Evolutionary conservation across 2,329 filamentous ascomycete genomes (phyloP), one percentile per base, ranked within the genome.

Genomic region (Aspergillus awamori): DNA sequence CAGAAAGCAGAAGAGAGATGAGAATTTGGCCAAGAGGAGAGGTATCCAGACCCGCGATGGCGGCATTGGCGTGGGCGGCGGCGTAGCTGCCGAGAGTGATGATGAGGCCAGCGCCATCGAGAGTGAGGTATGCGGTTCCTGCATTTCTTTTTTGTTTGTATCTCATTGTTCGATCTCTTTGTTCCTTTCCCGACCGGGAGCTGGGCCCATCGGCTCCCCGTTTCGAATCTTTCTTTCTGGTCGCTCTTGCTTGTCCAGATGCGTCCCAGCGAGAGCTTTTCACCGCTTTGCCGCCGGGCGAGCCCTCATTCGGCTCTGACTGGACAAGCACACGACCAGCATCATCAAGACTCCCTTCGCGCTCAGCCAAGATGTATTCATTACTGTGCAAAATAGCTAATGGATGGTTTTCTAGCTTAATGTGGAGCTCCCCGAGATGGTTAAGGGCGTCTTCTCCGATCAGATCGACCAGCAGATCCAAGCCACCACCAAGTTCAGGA

Each of bases 341-440:
- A 30, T 26, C 30, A 8, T 36, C 33, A 36, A 36, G 13, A 17
- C 2, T 28, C 3, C 11, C 17, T 11, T 24, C 28, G 8, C 20
- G 22, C n/a, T 17, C 24, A 43, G 26, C 38, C 10, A 38, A 41
- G n/a, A 24, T 53, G 11, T n/a, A 8, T 58, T n/a, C 11, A 11
- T 57, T 24, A 20, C 20, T 28, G 47, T 61, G 53, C 53, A 53
- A 45, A 39, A 59, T 58, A 43, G 65, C 70, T 74, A 68, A 67
- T 52, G 30, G 62, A 57, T 67, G 60, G 58, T 62, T 63, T 57
- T 71, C 7, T 70, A 99, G 95, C 85, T 99, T 77, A 96, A 95
- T 77, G 93, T 97, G 81, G 95, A 99, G 77, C 92, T 99, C 70
- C 95, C 95, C 71, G 89, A 95, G 82, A 99, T 99, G 95, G 95